These are phyloP conservation scores for Coniferiporia weirii DNA, from an alignment of 1,284 basidiomycete genomes.

Conservation along the genomic window DNA sequence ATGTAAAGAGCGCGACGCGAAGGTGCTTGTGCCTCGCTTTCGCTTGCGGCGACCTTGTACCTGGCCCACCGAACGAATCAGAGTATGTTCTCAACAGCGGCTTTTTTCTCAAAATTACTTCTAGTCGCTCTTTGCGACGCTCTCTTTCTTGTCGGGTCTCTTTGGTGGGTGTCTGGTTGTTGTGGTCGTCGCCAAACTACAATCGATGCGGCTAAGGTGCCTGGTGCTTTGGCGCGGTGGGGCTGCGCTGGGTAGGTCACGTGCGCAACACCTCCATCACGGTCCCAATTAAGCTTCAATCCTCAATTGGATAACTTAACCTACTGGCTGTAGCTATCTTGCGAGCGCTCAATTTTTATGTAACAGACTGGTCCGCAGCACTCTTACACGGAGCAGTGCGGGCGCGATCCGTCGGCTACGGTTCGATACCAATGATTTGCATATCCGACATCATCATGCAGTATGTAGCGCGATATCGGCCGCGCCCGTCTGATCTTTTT, in stretches of 20 bases:
- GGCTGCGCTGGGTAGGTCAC: background rate
- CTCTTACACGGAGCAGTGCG: too few relatives aligned
- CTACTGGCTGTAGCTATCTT: background rate
- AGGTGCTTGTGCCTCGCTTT: background rate
- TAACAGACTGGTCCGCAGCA: background rate
- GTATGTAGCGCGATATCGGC: too few relatives aligned
- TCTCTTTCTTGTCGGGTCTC: background rate
- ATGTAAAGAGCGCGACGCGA: background rate
- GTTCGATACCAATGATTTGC: too few relatives aligned
- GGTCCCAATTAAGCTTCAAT: background rate
- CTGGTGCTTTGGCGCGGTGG: too few relatives aligned
- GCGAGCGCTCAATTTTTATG: background rate
- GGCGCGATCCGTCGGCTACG: too few relatives aligned
- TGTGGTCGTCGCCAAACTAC: background rate
- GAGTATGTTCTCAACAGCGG: background rate
- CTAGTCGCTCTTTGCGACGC: background rate
- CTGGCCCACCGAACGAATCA: background rate
- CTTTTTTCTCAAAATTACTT: background rate
- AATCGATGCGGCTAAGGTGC: background rate
- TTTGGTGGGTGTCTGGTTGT: background rate
- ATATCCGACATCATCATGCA: too few relatives aligned
- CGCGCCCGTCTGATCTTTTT: too few relatives aligned
- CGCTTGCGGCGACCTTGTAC: background rate
- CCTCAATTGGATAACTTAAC: background rate
- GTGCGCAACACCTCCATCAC: background rate